phyloP scores from a whole-genome alignment of 306 rosid species.

The Casuarina equisetifolia region DNA sequence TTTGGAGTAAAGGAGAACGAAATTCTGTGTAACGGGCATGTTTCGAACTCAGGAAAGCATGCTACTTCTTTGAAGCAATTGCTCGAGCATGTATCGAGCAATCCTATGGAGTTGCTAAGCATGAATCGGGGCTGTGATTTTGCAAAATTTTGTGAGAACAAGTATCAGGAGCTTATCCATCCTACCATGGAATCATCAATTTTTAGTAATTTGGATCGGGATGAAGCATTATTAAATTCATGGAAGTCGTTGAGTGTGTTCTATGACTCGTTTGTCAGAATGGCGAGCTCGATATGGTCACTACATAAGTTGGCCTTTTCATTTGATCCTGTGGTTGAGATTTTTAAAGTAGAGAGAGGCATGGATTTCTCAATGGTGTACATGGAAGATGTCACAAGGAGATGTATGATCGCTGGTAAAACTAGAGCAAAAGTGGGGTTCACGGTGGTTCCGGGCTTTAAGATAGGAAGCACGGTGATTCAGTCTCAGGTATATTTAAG shows the following conservation, averaged over 20 bases:
- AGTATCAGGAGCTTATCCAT: slow-evolving; percentile 80
- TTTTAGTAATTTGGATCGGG: slow-evolving; percentile 64
- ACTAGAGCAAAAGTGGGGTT: slow-evolving; percentile 76
- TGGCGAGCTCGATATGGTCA: slow-evolving; percentile 92
- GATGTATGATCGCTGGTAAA: slow-evolving; percentile 51
- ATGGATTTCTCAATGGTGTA: slow-evolving; percentile 77
- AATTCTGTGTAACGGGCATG: slow-evolving; percentile 32
- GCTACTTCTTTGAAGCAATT: slow-evolving; percentile 56
- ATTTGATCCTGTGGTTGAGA: slow-evolving; percentile 74
- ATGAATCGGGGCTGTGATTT: slow-evolving; percentile 59
- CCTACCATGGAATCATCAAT: slow-evolving; percentile 88
- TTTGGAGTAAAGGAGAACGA: slow-evolving; percentile 49
- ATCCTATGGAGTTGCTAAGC: slow-evolving; percentile 79
- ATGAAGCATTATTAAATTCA: slow-evolving; percentile 65
- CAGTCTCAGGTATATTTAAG: slow-evolving; percentile 82
- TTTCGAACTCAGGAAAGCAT: slow-evolving; percentile 33
- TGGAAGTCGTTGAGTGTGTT: slow-evolving; percentile 89
- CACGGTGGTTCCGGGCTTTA: slow-evolving; percentile 93
- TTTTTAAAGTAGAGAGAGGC: slow-evolving; percentile 83
- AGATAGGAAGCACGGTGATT: slow-evolving; percentile 63
- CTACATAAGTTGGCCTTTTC: slow-evolving; percentile 79
- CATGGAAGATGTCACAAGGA: slow-evolving; percentile 86
- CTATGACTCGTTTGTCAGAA: slow-evolving; percentile 81
- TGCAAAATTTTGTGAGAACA: slow-evolving; percentile 75
- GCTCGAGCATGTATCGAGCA: slow-evolving; percentile 89